phyloP scores from a whole-genome alignment of 2,329 filamentous ascomycete species.

The Aurifilum marmelostoma region DNA sequence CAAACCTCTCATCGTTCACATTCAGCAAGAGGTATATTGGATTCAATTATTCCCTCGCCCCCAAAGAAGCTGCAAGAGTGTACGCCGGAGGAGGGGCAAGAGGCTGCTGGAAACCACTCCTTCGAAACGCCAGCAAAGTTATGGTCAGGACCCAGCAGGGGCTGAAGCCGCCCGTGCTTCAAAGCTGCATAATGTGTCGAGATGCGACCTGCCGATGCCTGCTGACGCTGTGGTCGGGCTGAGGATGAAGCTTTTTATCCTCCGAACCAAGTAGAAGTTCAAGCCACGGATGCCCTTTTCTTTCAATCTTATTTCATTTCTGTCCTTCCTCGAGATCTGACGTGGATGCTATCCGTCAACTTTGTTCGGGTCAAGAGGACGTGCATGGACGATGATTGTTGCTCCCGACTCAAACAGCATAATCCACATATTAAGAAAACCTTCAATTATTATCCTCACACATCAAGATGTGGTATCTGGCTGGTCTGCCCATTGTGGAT shows the following conservation, averaged over 20 bases:
- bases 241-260: not conserved
- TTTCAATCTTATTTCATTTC: not conserved
- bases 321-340: not conserved
- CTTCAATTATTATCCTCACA: not conserved
- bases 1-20: not conserved
- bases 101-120: not conserved
- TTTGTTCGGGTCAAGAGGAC: not conserved
- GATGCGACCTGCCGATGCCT: not conserved
- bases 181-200: not conserved
- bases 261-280: not conserved
- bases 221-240: not conserved
- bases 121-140: not conserved
- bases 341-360: not conserved
- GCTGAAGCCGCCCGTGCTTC: not conserved
- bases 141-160: not conserved
- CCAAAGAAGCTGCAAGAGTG: not conserved
- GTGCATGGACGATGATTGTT: not conserved
- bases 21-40: not conserved
- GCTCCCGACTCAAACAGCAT: not conserved
- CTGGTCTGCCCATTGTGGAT: constrained; percentile 26
- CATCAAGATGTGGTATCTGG: constrained; percentile 25
- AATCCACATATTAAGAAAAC: too few species aligned
- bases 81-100: not conserved
- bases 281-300: not conserved
- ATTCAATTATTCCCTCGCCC: not conserved